A percentile compares a stretch with the other conserved stretches of the same genome.
phyloP scores from a whole-genome alignment of 2,329 filamentous ascomycete genomes.

The Coniochaeta hoffmannii region DNA sequence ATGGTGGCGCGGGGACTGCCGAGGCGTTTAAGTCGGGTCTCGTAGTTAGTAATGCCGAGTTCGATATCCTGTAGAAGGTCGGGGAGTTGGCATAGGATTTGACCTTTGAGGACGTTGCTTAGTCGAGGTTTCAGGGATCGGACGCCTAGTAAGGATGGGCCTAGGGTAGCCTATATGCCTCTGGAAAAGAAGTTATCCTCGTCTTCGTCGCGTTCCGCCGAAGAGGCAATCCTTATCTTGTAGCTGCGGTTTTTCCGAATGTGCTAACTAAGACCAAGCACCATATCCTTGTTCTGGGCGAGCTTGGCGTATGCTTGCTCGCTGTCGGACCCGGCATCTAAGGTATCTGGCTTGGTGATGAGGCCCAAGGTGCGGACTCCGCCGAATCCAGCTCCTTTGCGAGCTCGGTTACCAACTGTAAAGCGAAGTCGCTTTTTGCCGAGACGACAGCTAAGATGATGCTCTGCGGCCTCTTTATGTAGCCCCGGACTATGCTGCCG shows the following conservation, averaged over 20 bases:
- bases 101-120: constrained; percentile 39
- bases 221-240: constrained; percentile 15
- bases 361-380: constrained; percentile 43
- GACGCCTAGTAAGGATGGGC: constrained; percentile 35
- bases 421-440: constrained; percentile 48
- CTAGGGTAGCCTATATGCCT: constrained; percentile 29
- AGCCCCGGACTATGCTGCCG: constrained; percentile 38
- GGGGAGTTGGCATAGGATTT: constrained; percentile 39
- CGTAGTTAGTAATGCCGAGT: constrained; percentile 23
- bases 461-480: constrained; percentile 48
- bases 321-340: constrained; percentile 26
- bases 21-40: constrained; percentile 32
- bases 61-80: constrained; percentile 35
- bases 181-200: constrained; percentile 37
- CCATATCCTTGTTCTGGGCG: constrained; percentile 36
- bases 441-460: constrained; percentile 55
- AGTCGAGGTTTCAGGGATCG: constrained; percentile 37
- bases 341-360: constrained; percentile 48
- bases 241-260: constrained; percentile 39
- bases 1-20: constrained; percentile 37
- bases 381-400: constrained; percentile 28
- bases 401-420: constrained; percentile 48
- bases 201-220: constrained; percentile 22
- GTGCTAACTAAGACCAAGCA: constrained; percentile 46
- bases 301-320: constrained; percentile 32